These are phyloP conservation scores for Penicillium bovifimosum DNA, from an alignment of 495 filamentous ascomycete species.

Conservation along the genomic window DNA sequence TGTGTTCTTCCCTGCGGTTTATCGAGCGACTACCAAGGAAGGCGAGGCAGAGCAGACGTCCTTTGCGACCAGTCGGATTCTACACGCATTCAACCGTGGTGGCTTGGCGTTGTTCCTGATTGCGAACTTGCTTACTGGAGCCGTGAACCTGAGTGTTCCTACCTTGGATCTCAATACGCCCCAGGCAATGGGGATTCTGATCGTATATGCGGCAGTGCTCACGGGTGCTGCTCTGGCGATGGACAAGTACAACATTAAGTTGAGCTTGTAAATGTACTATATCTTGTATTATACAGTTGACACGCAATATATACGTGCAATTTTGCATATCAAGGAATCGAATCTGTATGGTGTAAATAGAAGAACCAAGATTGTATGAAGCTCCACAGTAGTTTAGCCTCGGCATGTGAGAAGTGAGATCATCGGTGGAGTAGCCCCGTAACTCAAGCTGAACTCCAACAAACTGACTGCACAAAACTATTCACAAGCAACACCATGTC, in stretches of 20 bases:
- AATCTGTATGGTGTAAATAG: too few species aligned
- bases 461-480: neutral
- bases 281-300: constrained; percentile 8
- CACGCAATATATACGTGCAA: neutral
- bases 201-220: constrained; percentile 62
- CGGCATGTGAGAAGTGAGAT: constrained; percentile 21
- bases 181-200: constrained; percentile 65
- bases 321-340: too few species aligned
- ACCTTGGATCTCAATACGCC: constrained; percentile 64
- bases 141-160: constrained; percentile 78
- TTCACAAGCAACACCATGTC: constrained; percentile 17
- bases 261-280: constrained; percentile 50
- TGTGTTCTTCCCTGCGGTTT: constrained; percentile 65
- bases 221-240: constrained; percentile 64
- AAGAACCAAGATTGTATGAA: neutral
- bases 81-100: constrained; percentile 82
- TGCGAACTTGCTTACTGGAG: constrained; percentile 83
- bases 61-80: constrained; percentile 69
- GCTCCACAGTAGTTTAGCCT: constrained; percentile 2
- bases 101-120: constrained; percentile 81
- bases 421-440: neutral
- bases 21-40: constrained; percentile 46
- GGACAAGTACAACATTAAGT: constrained; percentile 65
- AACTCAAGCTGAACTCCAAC: neutral
- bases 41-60: constrained; percentile 51